These are phyloP conservation scores for Candolleomyces aberdarensis DNA, from an alignment of 768 basidiomycete species.

Conservation along the genomic window DNA sequence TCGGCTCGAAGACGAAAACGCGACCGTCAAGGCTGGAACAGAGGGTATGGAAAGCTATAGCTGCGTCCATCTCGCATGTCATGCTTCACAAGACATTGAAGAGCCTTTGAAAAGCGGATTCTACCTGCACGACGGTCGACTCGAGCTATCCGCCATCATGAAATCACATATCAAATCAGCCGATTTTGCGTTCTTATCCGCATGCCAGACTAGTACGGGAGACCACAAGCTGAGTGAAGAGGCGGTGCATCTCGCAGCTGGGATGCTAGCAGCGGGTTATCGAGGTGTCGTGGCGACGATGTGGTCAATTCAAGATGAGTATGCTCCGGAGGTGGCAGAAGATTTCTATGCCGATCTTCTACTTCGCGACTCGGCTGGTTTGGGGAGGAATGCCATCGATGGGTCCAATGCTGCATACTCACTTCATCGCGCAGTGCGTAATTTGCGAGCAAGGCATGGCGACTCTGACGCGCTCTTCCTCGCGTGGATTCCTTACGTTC, in stretches of 20 bases:
- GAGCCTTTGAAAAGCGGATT: slow-evolving; percentile 22
- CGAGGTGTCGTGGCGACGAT: slow-evolving; percentile 33
- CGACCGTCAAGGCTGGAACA: slow-evolving; percentile 10
- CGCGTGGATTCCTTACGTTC: slow-evolving; percentile 17
- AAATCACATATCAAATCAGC: slow-evolving; percentile 8
- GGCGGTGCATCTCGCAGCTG: slow-evolving; percentile 35
- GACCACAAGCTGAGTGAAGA: slow-evolving; percentile 28
- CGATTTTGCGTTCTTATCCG: slow-evolving; percentile 36
- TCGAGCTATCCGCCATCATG: slow-evolving; percentile 15
- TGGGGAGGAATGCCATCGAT: background rate
- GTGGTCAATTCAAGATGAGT: slow-evolving; percentile 33
- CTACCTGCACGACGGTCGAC: slow-evolving; percentile 16
- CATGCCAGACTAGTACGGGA: slow-evolving; percentile 36
- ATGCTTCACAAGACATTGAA: slow-evolving; percentile 22
- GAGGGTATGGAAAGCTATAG: slow-evolving; percentile 12
- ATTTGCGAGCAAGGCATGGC: slow-evolving; percentile 9
- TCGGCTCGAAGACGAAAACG: slow-evolving; percentile 5
- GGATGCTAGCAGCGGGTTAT: slow-evolving; percentile 30
- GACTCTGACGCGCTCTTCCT: slow-evolving; percentile 4
- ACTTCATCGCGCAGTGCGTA: slow-evolving; percentile 12
- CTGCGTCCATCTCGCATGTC: slow-evolving; percentile 32
- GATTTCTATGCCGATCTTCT: slow-evolving; percentile 21
- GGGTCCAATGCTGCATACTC: slow-evolving; percentile 14
- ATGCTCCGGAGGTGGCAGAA: slow-evolving; percentile 26
- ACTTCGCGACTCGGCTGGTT: background rate